Evolutionary conservation across 2,329 filamentous ascomycete genomes (phyloP), one percentile per base, ranked within the genome.

Genomic region (Blastomyces gilchristii): DNA sequence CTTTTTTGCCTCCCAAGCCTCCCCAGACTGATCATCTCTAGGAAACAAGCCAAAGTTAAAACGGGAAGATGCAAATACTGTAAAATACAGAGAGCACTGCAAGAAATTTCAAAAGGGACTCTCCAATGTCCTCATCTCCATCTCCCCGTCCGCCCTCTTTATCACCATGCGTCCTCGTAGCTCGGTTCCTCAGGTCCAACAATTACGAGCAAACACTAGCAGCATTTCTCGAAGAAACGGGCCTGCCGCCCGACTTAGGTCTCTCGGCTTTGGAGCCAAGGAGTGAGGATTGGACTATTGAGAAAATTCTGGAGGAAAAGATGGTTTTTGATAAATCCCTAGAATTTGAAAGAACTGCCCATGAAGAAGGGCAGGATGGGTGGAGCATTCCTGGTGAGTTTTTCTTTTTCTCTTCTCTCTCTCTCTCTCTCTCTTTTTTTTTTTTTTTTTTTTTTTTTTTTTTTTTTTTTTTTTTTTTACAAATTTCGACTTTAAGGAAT

Each of bases 301-400:
- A 87, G 68, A 75, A 39, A 54, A 75, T 86, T n/a, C 74, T 87
- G 8, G 78, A 84, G 58, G 84, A 87, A 72, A 87, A 86, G 73
- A 80, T 78, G 68, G 75, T 74, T 0, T 86, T 82, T 67, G 84
- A 87, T 68, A 70, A 83, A 14, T 82, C 76, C 62, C 70, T 81
- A 34, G 76, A 75, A 2, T 85, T 85, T 65, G 84, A 86, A 69
- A 83, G 82, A 68, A 71, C 82, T 57, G 80, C 78, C 6, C 76
- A 79, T 62, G 73, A 65, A 14, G 71, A 76, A 22, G 71, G 70
- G 16, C 69, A 69, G n/a, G 69, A 68, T 62, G 68, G 70, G 50
- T 85, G 83, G 83, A 75, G 64, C 18, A 62, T 69, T 28, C 79
- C 80, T 65, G 77, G 81, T 82, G 66, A 68, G 75, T 65, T 16